Conservation (phyloP, 129 eudicot genomes). For the Artemisia annua region DNA sequence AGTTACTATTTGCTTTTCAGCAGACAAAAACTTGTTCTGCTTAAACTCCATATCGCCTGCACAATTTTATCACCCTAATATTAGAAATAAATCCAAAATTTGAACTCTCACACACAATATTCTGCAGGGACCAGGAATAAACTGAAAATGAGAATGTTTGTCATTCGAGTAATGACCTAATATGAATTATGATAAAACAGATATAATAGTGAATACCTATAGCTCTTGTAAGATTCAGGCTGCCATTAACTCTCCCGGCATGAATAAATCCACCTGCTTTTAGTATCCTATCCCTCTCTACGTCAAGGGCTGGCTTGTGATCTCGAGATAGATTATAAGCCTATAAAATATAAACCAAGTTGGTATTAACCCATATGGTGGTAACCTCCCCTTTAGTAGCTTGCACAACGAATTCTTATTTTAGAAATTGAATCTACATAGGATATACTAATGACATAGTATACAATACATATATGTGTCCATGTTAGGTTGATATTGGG, state of each 20-base stretch:
- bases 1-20: constrained; percentile 91
- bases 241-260: constrained; percentile 94
- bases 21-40: constrained; percentile 94
- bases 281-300: constrained; percentile 84
- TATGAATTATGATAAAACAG: not conserved
- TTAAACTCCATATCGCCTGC: constrained; percentile 99
- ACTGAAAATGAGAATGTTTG: not conserved
- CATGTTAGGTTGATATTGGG: constrained; percentile 4
- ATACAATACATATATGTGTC: not conserved
- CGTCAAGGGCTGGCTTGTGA: constrained; percentile 92
- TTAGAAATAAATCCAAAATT: not conserved
- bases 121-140: not conserved
- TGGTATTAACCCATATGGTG: no score
- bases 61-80: constrained; percentile 14
- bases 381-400: no score
- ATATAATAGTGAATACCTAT: constrained; percentile 51
- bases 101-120: constrained; percentile 2
- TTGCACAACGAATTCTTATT: no score
- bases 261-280: constrained; percentile 97
- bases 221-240: constrained; percentile 93
- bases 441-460: not conserved
- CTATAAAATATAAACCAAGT: constrained; percentile 35
- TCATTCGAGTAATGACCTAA: not conserved
- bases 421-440: no score
- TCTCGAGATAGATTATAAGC: constrained; percentile 93